phyloP scores from a whole-genome alignment of 441 rosid genomes.

The Isatis lusitanica region DNA sequence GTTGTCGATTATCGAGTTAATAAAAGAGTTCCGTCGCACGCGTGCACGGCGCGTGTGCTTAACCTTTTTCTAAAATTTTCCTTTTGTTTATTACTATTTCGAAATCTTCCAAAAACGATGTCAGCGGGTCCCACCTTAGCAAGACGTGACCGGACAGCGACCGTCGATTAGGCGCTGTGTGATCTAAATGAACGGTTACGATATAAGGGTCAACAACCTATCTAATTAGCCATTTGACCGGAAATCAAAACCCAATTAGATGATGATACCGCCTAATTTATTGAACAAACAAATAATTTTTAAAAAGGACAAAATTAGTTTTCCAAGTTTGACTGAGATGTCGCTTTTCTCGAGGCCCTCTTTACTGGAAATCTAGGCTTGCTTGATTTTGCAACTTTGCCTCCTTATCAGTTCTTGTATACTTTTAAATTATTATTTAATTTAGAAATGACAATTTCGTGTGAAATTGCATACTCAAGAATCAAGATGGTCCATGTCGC shows the following conservation, averaged over 20 bases:
- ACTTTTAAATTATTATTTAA: background rate
- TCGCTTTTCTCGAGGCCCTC: conserved; percentile 56
- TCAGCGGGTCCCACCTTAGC: conserved; percentile 25
- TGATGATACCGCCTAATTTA: conserved; percentile 13
- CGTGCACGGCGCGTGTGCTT: conserved; percentile 41
- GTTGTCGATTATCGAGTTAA: conserved; percentile 16
- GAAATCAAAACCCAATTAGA: conserved; percentile 24
- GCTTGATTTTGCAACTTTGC: conserved; percentile 27
- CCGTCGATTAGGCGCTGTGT: conserved; percentile 22
- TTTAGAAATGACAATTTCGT: background rate
- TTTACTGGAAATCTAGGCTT: conserved; percentile 47
- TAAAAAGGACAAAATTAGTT: conserved; percentile 31
- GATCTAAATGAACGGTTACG: conserved; percentile 11
- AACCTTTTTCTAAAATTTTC: conserved; percentile 12
- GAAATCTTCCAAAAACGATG: conserved; percentile 23
- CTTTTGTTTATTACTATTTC: background rate
- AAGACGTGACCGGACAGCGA: background rate
- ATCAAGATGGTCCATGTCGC: background rate
- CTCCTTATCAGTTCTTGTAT: conserved; percentile 11
- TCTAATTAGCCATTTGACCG: conserved; percentile 37
- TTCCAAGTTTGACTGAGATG: conserved; percentile 60
- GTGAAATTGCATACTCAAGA: background rate
- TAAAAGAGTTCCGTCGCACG: conserved; percentile 33
- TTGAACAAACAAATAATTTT: conserved; percentile 8
- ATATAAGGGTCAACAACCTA: conserved; percentile 32